Evolutionary conservation across 192 early-diverging fungal genomes (phyloP).

Genomic region (Geranomyces michiganensis): DNA sequence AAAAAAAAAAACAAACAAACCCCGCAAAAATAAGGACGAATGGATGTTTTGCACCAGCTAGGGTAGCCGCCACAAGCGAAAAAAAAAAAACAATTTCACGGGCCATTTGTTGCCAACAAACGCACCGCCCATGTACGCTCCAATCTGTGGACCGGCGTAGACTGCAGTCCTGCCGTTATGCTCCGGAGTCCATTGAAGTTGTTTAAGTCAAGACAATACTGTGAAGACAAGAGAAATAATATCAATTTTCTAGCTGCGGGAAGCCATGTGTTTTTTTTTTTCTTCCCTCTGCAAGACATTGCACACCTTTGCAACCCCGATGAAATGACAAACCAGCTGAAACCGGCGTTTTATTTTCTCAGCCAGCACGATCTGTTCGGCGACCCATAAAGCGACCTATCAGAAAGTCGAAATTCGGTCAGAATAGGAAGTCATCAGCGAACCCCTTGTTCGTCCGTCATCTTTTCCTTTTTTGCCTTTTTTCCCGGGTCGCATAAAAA

Average conservation of each 20-base stretch:
- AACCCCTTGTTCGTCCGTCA: neutral
- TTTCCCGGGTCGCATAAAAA: neutral
- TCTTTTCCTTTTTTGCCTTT: too few relatives aligned
- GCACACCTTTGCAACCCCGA: constrained; percentile 44
- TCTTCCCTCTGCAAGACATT: neutral
- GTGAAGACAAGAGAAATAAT: neutral
- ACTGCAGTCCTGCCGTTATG: constrained; percentile 46
- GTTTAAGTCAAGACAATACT: constrained; percentile 44
- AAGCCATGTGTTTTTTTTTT: neutral
- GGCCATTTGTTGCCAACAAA: too few relatives aligned
- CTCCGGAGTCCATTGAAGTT: constrained; percentile 47
- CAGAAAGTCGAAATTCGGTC: neutral
- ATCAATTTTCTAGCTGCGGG: neutral
- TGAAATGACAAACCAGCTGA: constrained; percentile 43
- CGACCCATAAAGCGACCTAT: constrained; percentile 46
- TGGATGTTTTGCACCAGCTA: too few relatives aligned
- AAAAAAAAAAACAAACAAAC: too few relatives aligned
- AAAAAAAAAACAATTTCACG: too few relatives aligned
- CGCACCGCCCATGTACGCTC: constrained; percentile 49
- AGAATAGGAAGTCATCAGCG: neutral
- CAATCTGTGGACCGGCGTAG: constrained; percentile 45
- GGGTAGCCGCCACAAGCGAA: too few relatives aligned
- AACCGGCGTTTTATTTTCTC: constrained; percentile 38
- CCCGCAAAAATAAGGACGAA: too few relatives aligned
- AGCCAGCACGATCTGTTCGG: constrained; percentile 41